Percentiles rank a stretch among this genome's conserved stretches.
Conservation (phyloP, 2,329 filamentous ascomycete species). For the Ceratocystis variospora region DNA sequence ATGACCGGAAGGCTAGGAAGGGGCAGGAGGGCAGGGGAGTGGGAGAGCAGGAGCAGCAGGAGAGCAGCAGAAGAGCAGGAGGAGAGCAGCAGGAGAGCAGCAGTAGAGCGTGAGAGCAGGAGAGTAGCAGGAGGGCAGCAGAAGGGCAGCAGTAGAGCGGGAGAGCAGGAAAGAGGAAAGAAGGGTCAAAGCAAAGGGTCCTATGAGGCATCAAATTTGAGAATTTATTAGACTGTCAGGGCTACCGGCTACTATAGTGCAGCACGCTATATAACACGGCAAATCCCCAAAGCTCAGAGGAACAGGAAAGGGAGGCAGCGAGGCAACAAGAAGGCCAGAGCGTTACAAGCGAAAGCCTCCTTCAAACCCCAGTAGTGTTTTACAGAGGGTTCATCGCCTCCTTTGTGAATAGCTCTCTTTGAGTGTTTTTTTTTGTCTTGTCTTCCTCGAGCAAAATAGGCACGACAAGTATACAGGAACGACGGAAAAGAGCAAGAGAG, state of each 20-base stretch:
- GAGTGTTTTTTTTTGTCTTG: not conserved
- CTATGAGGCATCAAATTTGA: too few relatives aligned
- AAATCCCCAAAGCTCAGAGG: not conserved
- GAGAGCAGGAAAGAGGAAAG: not conserved
- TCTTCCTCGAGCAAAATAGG: too few relatives aligned
- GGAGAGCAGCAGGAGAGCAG: not conserved
- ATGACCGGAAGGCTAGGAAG: not conserved
- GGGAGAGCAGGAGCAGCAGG: not conserved
- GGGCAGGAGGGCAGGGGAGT: too few relatives aligned
- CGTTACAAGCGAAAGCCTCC: slow-evolving; percentile 13
- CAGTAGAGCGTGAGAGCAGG: not conserved
- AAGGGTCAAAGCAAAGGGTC: not conserved
- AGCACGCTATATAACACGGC: too few relatives aligned
- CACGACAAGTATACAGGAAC: not conserved
- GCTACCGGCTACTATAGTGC: too few relatives aligned
- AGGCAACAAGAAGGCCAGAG: slow-evolving; percentile 1
- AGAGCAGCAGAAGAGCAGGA: not conserved
- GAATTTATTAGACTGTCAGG: too few relatives aligned
- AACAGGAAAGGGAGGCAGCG: not conserved
- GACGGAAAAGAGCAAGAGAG: not conserved
- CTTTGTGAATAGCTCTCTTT: not conserved
- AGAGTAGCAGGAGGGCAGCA: too few relatives aligned
- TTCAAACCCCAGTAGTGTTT: slow-evolving; percentile 17
- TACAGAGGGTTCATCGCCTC: slow-evolving; percentile 12
- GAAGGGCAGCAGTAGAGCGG: not conserved